Conservation (phyloP, 345 rosid genomes). For the Microcos paniculata region DNA sequence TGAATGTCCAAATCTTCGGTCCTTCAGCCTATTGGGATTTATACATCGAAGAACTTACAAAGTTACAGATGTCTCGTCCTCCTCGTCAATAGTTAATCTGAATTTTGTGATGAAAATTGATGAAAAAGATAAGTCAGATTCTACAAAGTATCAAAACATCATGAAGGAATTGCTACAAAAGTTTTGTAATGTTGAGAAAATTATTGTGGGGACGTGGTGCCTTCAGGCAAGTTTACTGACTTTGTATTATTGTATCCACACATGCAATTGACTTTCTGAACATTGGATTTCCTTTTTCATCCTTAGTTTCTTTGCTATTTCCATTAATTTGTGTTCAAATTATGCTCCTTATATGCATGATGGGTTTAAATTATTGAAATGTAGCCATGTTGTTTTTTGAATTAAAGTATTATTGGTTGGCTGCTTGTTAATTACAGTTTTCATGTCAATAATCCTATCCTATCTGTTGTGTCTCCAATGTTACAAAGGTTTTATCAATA, state of each 20-base stretch:
- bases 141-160: not conserved
- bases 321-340: not conserved
- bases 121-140: not conserved
- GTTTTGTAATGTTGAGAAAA: not conserved
- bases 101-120: constrained; percentile 6
- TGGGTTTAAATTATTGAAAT: not conserved
- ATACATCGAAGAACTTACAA: not conserved
- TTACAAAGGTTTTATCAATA: constrained; percentile 26
- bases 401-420: not conserved
- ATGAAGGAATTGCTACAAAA: not conserved
- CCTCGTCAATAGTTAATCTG: not conserved
- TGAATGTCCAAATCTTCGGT: not conserved
- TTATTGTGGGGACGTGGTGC: constrained; percentile 7
- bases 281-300: not conserved
- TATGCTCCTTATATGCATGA: not conserved
- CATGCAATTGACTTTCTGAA: not conserved
- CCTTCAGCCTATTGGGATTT: not conserved
- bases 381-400: not conserved
- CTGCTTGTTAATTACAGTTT: not conserved
- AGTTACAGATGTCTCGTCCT: constrained; percentile 5
- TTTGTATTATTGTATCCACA: not conserved
- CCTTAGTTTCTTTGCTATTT: not conserved
- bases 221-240: not conserved
- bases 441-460: not conserved
- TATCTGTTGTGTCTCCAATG: not conserved